Evolutionary conservation across 352 stramenopile genomes (phyloP).

Genomic region (Blastocystis sp.): DNA sequence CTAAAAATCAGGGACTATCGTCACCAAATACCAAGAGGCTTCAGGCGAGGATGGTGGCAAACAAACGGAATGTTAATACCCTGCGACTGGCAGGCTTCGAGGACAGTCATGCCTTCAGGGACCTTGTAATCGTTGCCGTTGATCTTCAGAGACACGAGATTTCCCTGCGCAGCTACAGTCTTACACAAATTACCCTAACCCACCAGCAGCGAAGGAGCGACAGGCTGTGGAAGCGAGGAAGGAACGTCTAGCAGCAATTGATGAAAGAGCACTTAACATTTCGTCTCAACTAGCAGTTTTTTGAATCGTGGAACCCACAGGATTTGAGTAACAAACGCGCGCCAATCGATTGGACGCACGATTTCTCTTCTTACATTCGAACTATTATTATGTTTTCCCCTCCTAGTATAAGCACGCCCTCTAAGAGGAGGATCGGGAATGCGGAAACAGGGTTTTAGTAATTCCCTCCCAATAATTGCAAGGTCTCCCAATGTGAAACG

Average conservation of each 20-base stretch:
- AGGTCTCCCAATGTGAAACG: not conserved
- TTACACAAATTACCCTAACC: not conserved
- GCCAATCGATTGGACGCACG: not conserved
- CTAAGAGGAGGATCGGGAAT: not conserved
- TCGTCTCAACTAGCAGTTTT: not conserved
- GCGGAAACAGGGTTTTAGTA: not conserved
- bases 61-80: slow-evolving; percentile 58
- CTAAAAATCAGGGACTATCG: not conserved
- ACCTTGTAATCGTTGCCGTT: slow-evolving; percentile 58
- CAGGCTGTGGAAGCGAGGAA: not conserved
- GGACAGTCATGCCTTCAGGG: slow-evolving; percentile 55
- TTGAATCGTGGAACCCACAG: slow-evolving; percentile 30
- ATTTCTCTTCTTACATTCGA: not conserved
- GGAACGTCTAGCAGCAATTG: not conserved
- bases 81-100: slow-evolving; percentile 50
- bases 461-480: not conserved
- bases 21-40: slow-evolving; percentile 23
- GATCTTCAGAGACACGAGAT: slow-evolving; percentile 56
- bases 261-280: slow-evolving; percentile 47
- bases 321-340: not conserved
- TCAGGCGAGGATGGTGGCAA: slow-evolving; percentile 55
- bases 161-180: slow-evolving; percentile 2
- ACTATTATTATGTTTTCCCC: not conserved
- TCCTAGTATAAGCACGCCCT: not conserved
- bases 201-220: slow-evolving; percentile 48